These are phyloP conservation scores for Pseudognaphalium luteoalbum DNA, from an alignment of 129 eudicot species.

Conservation along the genomic window DNA sequence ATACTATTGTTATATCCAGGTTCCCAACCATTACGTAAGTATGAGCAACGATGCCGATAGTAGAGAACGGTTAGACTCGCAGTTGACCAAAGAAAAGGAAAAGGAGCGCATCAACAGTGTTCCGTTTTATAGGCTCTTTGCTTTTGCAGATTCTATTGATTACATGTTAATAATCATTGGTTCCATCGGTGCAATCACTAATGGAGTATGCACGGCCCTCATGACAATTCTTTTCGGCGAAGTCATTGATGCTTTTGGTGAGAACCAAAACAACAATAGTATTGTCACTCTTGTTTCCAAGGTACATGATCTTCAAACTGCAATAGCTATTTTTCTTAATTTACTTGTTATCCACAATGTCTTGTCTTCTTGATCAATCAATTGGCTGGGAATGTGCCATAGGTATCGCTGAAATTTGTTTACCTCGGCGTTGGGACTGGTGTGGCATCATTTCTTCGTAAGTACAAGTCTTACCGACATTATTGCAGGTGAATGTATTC, in stretches of 20 bases:
- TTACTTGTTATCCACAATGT: too few relatives aligned
- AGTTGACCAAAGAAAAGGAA: background rate
- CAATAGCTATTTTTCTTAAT: background rate
- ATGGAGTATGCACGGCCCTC: conserved; percentile 61
- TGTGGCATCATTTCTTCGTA: conserved; percentile 64
- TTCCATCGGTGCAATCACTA: conserved; percentile 54
- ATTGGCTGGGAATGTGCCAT: background rate
- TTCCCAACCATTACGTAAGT: background rate
- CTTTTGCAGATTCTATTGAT: conserved; percentile 71
- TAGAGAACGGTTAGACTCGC: too few relatives aligned
- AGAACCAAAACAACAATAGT: conserved; percentile 30
- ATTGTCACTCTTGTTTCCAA: conserved; percentile 54
- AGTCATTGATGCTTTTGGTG: conserved; percentile 61
- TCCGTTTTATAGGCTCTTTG: conserved; percentile 73
- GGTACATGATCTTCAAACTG: conserved; percentile 31
- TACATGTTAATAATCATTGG: conserved; percentile 65
- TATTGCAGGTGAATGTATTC: too few relatives aligned
- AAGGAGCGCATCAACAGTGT: conserved; percentile 33
- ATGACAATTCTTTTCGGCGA: conserved; percentile 70
- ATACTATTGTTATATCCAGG: background rate
- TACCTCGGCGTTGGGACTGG: conserved; percentile 65
- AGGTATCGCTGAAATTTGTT: conserved; percentile 62
- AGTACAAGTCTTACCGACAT: conserved; percentile 28
- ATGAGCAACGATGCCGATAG: background rate
- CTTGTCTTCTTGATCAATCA: too few relatives aligned